Evolutionary conservation across 2,329 filamentous ascomycete genomes (phyloP), one percentile per base, ranked within the genome.

Genomic region (Metarhizium album): DNA sequence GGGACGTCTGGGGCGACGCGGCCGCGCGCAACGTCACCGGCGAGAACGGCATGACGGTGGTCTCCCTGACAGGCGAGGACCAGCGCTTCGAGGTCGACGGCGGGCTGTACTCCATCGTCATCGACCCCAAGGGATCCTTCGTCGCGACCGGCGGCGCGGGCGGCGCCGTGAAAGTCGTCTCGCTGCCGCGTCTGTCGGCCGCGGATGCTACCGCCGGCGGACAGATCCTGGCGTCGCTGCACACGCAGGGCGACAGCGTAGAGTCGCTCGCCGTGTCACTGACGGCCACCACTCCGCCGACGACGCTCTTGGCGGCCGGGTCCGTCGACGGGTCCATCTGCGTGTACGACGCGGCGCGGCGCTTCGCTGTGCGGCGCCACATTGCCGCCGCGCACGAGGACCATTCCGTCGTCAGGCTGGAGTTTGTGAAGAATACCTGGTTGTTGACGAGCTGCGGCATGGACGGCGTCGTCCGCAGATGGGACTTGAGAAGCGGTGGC

Each of bases 31-130:
- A 70, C 31, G 62, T 80, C 8, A 65, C 69, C 46, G 70, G 70
- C 50, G 72, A 76, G 57, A 79, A 78, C 58, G 76, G 77, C 42
- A 72, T 74, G 68, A 78, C 87, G 0, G 82, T 90, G 13, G 80
- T 97, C 6, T 83, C 82, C 0, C 74, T 96, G 45, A 95, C 87
- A 2, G 78, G 77, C 0, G 76, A 81, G 14, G 93, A 98, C 69
- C 87, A 95, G 72, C 83, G 93, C 45, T 98, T 98, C 71, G 83
- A 81, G 31, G 86, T 97, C 47, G 87, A 95, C 52, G 93, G 91
- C 23, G 93, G 93, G 1, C 74, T 98, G 1, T 97, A 90, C 76
- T 89, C 86, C 38, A 80, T 96, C 35, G 89, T 87, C 18, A 74
- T 96, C 56, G 85, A 91, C 5, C 90, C 90, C 0, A 82, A 80